A percentile compares a stretch with the other conserved stretches of the same genome.
Conservation (phyloP, 1,284 basidiomycete genomes). For the Trichosporon sp. region DNA sequence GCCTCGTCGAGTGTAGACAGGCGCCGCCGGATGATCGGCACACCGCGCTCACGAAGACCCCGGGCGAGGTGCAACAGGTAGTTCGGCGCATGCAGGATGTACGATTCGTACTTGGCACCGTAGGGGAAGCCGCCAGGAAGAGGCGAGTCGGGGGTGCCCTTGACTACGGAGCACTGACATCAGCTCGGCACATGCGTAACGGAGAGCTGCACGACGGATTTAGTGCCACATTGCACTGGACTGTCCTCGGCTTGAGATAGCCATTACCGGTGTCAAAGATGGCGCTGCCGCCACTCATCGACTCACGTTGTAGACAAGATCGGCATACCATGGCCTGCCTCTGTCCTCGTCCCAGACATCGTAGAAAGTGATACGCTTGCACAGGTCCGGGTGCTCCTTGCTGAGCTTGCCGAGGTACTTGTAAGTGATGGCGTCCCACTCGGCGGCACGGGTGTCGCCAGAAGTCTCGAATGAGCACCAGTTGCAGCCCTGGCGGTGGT, state of each 20-base stretch:
- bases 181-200: not conserved
- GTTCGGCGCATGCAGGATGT: conserved; percentile 44
- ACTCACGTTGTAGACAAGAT: conserved; percentile 54
- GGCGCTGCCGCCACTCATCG: no score
- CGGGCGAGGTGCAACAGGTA: conserved; percentile 41
- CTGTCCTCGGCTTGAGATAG: no score
- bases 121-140: conserved; percentile 24
- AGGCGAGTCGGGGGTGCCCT: conserved; percentile 7
- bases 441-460: conserved; percentile 45
- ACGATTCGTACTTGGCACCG: conserved; percentile 37
- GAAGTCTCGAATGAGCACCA: conserved; percentile 57
- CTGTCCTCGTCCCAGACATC: conserved; percentile 45
- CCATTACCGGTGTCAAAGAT: no score
- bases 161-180: conserved; percentile 4
- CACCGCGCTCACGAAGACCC: conserved; percentile 31
- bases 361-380: conserved; percentile 51
- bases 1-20: conserved; percentile 45
- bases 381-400: conserved; percentile 47
- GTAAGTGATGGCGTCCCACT: conserved; percentile 41
- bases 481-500: conserved; percentile 56
- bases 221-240: no score
- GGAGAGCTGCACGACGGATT: no score
- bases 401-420: conserved; percentile 54
- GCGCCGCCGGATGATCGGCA: conserved; percentile 37
- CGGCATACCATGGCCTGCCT: conserved; percentile 53